Evolutionary conservation across 129 eudicot species (phyloP).

Genomic region (Artemisia annua): DNA sequence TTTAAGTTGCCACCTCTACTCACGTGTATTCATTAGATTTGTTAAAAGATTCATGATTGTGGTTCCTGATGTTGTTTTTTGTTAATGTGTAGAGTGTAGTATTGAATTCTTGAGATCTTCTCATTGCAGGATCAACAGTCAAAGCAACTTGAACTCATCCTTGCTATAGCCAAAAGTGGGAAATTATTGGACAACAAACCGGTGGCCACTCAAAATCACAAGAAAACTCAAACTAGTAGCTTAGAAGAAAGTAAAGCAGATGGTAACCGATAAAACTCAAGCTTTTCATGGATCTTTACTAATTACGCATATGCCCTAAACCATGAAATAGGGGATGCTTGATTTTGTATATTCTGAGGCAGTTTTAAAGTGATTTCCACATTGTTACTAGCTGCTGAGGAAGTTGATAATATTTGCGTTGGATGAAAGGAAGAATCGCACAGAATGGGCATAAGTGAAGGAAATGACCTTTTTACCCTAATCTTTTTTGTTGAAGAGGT

Average conservation of each 20-base stretch:
- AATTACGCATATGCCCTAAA: constrained; percentile 16
- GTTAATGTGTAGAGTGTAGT: background rate
- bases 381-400: constrained; percentile 18
- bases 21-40: no score
- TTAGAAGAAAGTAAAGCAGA: constrained; percentile 23
- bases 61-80: background rate
- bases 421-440: constrained; percentile 1
- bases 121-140: constrained; percentile 45
- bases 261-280: constrained; percentile 29
- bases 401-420: constrained; percentile 12
- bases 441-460: constrained; percentile 10
- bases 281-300: constrained; percentile 11
- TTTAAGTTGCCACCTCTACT: no score
- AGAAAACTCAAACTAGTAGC: constrained; percentile 24
- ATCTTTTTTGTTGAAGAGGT: constrained; percentile 15
- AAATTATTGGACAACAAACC: constrained; percentile 38
- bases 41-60: background rate
- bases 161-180: constrained; percentile 43
- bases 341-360: constrained; percentile 26
- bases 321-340: constrained; percentile 22
- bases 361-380: constrained; percentile 11
- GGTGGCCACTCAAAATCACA: constrained; percentile 26
- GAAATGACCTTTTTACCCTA: constrained; percentile 26
- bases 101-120: constrained; percentile 14
- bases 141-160: constrained; percentile 47